phyloP scores from a whole-genome alignment of 305 asterid genomes.

The Petunia hybrid region DNA sequence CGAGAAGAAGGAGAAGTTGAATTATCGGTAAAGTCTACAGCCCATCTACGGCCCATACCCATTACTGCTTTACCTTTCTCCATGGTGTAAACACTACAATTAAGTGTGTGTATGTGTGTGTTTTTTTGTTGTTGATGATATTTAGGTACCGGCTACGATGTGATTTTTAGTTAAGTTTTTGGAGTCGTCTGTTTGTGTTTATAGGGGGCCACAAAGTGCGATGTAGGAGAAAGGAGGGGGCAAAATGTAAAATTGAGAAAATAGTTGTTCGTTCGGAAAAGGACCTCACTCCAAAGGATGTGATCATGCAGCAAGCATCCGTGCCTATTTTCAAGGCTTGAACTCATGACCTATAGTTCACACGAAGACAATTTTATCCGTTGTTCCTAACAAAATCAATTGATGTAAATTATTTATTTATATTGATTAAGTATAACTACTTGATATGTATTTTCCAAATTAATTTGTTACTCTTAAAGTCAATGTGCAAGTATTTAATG shows the following conservation, averaged over 20 bases:
- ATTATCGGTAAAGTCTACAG: slow-evolving; percentile 82
- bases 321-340: no score
- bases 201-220: neutral
- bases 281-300: no score
- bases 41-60: slow-evolving; percentile 94
- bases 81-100: slow-evolving; percentile 43
- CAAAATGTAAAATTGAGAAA: no score
- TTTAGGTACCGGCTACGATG: neutral
- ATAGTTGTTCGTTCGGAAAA: neutral
- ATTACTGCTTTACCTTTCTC: slow-evolving; percentile 88
- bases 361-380: no score
- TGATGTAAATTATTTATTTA: no score
- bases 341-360: no score
- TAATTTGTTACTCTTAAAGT: no score
- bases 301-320: no score
- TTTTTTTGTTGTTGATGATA: neutral
- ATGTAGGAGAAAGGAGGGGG: neutral
- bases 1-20: slow-evolving; percentile 80
- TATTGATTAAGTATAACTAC: no score
- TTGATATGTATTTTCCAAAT: no score
- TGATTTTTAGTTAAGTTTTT: neutral
- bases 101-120: neutral
- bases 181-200: neutral
- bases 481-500: no score
- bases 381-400: no score